Percentiles rank a stretch among this genome's conserved stretches.
phyloP scores from a whole-genome alignment of 78 protist species.

The Planoprotostelium fungivorum region DNA sequence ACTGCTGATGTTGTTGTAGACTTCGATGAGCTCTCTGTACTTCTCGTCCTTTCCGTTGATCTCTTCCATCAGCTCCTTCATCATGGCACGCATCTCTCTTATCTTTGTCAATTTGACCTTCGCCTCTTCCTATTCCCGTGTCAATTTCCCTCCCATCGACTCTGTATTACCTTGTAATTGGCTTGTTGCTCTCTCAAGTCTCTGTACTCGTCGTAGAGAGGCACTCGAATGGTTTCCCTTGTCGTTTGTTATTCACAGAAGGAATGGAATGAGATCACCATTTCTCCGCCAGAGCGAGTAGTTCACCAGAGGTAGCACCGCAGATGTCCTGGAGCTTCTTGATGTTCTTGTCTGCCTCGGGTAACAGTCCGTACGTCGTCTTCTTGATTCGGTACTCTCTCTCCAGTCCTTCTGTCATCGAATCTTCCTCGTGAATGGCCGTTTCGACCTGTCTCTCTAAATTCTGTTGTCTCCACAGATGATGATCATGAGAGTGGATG shows the following conservation, averaged over 20 bases:
- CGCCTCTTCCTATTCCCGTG: conserved; percentile 14
- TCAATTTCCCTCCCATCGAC: background rate
- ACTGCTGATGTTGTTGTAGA: conserved; percentile 19
- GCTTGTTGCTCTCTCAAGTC: conserved; percentile 18
- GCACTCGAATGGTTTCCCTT: conserved; percentile 61
- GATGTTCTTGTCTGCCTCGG: conserved; percentile 57
- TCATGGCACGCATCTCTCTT: conserved; percentile 38
- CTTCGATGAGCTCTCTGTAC: conserved; percentile 37
- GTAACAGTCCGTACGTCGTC: conserved; percentile 47
- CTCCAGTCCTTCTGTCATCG: conserved; percentile 38
- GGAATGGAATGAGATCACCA: background rate
- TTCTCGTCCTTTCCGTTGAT: conserved; percentile 52
- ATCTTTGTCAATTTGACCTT: conserved; percentile 29
- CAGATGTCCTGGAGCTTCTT: conserved; percentile 31
- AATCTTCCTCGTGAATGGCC: conserved; percentile 22
- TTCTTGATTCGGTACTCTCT: conserved; percentile 51
- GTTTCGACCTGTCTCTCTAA: conserved; percentile 32
- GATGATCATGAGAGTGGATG: background rate
- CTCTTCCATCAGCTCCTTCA: conserved; percentile 45
- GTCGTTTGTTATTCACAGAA: conserved; percentile 1
- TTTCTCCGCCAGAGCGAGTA: conserved; percentile 40
- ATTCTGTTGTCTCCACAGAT: background rate
- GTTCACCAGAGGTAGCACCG: conserved; percentile 22
- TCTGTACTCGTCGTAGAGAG: conserved; percentile 56
- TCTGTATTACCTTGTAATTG: conserved; percentile 6